These are phyloP conservation scores for Babesia bovis DNA, from an alignment of 169 alveolate genomes.

Conservation along the genomic window DNA sequence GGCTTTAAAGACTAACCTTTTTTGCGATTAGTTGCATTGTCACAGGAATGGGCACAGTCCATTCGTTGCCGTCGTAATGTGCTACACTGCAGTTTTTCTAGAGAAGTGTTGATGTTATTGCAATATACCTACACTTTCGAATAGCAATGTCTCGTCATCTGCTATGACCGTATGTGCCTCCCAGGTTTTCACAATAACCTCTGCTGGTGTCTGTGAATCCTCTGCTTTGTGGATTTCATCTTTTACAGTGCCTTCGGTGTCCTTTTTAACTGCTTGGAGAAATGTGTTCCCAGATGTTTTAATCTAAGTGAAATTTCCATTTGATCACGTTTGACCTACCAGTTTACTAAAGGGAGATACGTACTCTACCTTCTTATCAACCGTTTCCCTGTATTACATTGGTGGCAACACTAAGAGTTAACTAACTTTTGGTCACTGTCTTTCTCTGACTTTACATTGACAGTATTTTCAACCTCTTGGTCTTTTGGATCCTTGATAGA, in stretches of 20 bases:
- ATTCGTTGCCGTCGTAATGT: slow-evolving; percentile 44
- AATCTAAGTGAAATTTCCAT: not conserved
- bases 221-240: not conserved
- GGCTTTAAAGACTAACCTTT: slow-evolving; percentile 9
- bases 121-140: slow-evolving; percentile 26
- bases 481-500: no score
- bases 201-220: not conserved
- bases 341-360: slow-evolving; percentile 56
- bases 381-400: no score
- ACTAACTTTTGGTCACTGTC: no score
- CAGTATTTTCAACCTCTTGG: no score
- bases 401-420: no score
- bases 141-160: slow-evolving; percentile 22
- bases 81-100: slow-evolving; percentile 34
- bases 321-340: slow-evolving; percentile 4
- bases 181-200: not conserved
- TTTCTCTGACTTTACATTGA: no score
- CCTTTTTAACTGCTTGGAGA: not conserved
- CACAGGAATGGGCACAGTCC: slow-evolving; percentile 61
- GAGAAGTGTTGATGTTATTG: no score
- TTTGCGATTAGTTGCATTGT: slow-evolving; percentile 43
- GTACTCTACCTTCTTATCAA: no score
- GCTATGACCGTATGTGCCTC: not conserved
- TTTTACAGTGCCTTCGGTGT: not conserved
- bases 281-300: not conserved